Conservation (phyloP, 345 rosid genomes). For the Mallotus nudiflorus region DNA sequence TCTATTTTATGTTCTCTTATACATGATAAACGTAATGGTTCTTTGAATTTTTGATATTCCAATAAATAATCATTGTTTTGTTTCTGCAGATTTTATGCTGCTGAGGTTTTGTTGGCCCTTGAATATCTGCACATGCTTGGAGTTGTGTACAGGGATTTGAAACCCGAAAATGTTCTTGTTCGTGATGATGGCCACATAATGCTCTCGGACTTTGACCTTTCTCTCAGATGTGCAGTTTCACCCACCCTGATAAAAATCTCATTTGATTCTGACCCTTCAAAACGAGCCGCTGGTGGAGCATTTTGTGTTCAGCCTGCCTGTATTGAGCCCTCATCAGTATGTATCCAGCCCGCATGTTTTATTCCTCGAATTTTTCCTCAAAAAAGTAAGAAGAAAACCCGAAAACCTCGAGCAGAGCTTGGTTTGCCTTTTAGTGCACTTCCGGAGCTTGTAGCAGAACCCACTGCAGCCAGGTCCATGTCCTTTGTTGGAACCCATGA, state of each 20-base stretch:
- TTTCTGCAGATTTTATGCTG: constrained; percentile 81
- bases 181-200: constrained; percentile 98
- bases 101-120: constrained; percentile 90
- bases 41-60: background rate
- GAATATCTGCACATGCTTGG: constrained; percentile 99
- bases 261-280: constrained; percentile 70
- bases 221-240: constrained; percentile 83
- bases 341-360: constrained; percentile 91
- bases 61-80: constrained; percentile 7
- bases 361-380: constrained; percentile 75
- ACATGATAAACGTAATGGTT: constrained; percentile 5
- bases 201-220: constrained; percentile 98
- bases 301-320: constrained; percentile 94
- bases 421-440: constrained; percentile 54
- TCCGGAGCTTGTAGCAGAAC: constrained; percentile 94
- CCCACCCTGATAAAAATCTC: constrained; percentile 75
- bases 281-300: constrained; percentile 53
- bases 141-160: constrained; percentile 94
- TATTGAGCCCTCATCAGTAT: constrained; percentile 80
- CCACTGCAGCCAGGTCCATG: constrained; percentile 93
- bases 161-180: constrained; percentile 97
- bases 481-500: constrained; percentile 99
- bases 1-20: background rate
- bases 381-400: constrained; percentile 73
- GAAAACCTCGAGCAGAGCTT: constrained; percentile 50